phyloP scores from a whole-genome alignment of 495 filamentous ascomycete genomes.

The Poronia punctata region DNA sequence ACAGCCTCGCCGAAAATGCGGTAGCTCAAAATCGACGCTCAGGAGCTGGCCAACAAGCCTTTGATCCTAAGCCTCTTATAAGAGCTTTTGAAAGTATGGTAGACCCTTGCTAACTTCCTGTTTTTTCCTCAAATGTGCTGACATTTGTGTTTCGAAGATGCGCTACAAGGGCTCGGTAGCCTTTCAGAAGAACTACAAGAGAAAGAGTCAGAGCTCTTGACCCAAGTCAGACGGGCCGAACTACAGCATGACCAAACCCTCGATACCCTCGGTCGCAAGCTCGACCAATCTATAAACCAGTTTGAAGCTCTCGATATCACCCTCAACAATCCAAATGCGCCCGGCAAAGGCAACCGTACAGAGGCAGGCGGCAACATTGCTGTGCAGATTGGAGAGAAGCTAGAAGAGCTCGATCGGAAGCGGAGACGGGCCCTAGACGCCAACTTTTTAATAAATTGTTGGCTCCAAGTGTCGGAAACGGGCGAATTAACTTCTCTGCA shows the following conservation, averaged over 20 bases:
- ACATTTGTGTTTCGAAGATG: slow-evolving; percentile 31
- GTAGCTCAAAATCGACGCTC: slow-evolving; percentile 70
- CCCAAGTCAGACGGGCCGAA: slow-evolving; percentile 84
- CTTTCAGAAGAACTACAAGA: slow-evolving; percentile 81
- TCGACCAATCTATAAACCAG: slow-evolving; percentile 82
- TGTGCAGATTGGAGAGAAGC: slow-evolving; percentile 86
- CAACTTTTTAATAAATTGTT: slow-evolving; percentile 91
- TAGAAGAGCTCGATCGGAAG: slow-evolving; percentile 93
- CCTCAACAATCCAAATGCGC: slow-evolving; percentile 48
- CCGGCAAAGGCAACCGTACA: slow-evolving; percentile 40
- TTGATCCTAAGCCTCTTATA: slow-evolving; percentile 96
- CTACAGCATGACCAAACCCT: slow-evolving; percentile 84
- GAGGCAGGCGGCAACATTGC: slow-evolving; percentile 74
- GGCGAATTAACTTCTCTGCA: slow-evolving; percentile 75
- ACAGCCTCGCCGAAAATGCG: slow-evolving; percentile 80
- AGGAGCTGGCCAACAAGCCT: slow-evolving; percentile 59
- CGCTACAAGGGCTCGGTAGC: slow-evolving; percentile 66
- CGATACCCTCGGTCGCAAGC: slow-evolving; percentile 73
- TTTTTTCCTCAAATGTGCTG: slow-evolving; percentile 9
- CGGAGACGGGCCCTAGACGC: slow-evolving; percentile 84
- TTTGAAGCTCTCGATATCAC: slow-evolving; percentile 84
- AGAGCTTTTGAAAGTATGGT: slow-evolving; percentile 78
- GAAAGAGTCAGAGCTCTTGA: slow-evolving; percentile 82
- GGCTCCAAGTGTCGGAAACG: slow-evolving; percentile 83
- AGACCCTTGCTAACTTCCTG: neutral